Base-by-base conservation (phyloP, 306 rosid species). In the Vigna radiata region DNA sequence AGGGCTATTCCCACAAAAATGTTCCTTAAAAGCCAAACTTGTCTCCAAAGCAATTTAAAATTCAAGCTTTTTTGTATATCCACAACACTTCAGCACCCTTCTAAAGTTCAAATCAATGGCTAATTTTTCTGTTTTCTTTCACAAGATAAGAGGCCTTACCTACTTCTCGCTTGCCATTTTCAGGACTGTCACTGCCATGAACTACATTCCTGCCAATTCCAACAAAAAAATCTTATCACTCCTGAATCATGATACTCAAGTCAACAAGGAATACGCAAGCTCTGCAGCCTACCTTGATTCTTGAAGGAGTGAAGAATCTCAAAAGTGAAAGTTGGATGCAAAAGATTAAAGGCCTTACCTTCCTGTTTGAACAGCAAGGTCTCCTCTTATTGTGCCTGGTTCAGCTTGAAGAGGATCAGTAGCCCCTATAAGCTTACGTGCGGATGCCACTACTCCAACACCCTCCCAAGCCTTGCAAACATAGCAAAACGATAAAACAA, bases 131-230 rank as follows among this genome's bases (percentile, higher is more conserved):
- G 46, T 59, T 55, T 59, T 37, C 25, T 33, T 43, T 19, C 36
- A 48, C 76, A 71, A 56, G 3, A 8, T 9, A 9, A 15, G 39
- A 61, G 58, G 82, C 67, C 58, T 46, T 78, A 93, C 99, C 97
- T 62, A 91, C 73, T 87, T 96, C 98, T 37, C 97, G 98, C 88
- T 91, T 78, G 65, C 99, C 98, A 68, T 93, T 96, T 55, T 96
- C 99, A 18, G 98, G 98, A 85, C 99, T 96, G 85, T 96, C 99
- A 56, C 99, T 96, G 65, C 98, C 99, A 88, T 93, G 98, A 72
- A 96, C 83, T 74, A 96, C 80, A 75, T 96, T 96, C 91, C 98
- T 96, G 93, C 81, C 76, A 85, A 82, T 47, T 67, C 87, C 77
- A 66, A 10, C 55, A 74, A 61, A 37, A 83, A 9, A 79, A 69